Conservation (phyloP, 768 basidiomycete genomes). For the Mrakia frigida region DNA sequence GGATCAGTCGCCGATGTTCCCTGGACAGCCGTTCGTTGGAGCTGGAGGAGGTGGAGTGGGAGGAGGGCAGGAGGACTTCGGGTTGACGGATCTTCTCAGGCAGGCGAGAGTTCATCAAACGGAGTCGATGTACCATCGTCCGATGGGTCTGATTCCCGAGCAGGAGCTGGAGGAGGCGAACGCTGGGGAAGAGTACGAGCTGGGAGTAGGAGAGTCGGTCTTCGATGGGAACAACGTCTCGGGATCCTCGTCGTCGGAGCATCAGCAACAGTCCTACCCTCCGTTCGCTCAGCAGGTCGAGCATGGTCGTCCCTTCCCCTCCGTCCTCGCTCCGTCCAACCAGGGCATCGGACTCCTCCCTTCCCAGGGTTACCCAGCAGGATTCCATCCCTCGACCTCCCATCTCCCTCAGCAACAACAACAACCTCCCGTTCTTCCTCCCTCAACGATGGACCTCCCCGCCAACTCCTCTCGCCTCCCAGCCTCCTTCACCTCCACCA, state of each 20-base stretch:
- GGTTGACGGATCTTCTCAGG: constrained; percentile 17
- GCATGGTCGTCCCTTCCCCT: not conserved
- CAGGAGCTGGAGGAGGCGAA: not conserved
- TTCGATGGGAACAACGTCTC: not conserved
- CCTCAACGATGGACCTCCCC: not conserved
- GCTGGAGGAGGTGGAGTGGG: not conserved
- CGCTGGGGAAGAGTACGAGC: not conserved
- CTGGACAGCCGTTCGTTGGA: not conserved
- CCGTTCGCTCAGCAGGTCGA: not conserved
- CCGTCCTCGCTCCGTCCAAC: not conserved
- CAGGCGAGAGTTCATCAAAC: constrained; percentile 2
- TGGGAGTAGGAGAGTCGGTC: not conserved
- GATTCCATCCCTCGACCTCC: not conserved
- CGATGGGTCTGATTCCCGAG: constrained; percentile 4
- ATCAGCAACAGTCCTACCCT: not conserved
- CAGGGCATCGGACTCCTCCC: not conserved
- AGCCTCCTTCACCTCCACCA: not conserved
- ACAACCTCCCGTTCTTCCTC: not conserved
- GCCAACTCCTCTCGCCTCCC: not conserved
- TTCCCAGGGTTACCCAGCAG: not conserved
- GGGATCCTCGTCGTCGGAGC: not conserved
- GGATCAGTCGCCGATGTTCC: constrained; percentile 6
- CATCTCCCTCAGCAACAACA: not conserved
- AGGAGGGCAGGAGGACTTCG: constrained; percentile 18
- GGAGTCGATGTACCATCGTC: not conserved